Percentiles rank a stretch among this genome's conserved stretches.
Evolutionary conservation across 306 rosid species (phyloP).

Genomic region (Rosa chinensis): DNA sequence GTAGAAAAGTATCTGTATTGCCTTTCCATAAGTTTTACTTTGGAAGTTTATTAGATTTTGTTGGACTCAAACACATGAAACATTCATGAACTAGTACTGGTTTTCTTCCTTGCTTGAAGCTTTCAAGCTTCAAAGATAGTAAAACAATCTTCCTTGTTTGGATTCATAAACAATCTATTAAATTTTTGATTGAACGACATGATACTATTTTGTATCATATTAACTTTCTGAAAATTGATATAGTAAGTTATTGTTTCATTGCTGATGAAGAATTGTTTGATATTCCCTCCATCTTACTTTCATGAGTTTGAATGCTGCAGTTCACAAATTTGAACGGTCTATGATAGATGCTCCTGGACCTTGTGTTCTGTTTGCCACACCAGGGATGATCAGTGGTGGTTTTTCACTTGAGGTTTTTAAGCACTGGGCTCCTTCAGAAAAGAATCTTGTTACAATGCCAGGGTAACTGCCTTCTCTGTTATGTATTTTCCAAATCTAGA

Average conservation of each 20-base stretch:
- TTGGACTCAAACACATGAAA: background rate
- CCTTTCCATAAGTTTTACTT: background rate
- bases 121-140: background rate
- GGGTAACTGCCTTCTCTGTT: constrained; percentile 51
- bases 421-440: constrained; percentile 90
- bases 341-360: constrained; percentile 87
- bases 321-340: constrained; percentile 73
- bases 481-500: background rate
- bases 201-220: background rate
- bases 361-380: constrained; percentile 97
- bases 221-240: constrained; percentile 2
- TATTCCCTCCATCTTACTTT: constrained; percentile 22
- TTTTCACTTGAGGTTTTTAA: constrained; percentile 91
- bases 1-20: background rate
- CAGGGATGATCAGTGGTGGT: constrained; percentile 91
- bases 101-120: background rate
- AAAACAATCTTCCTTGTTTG: background rate
- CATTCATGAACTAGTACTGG: background rate
- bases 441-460: constrained; percentile 72
- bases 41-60: background rate
- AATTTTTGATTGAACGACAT: background rate
- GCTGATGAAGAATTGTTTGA: constrained; percentile 14
- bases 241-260: constrained; percentile 14
- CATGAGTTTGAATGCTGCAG: constrained; percentile 53
- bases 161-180: background rate